Percentiles rank a stretch among this genome's conserved stretches.
phyloP scores from a whole-genome alignment of 1,284 basidiomycete genomes.

The Ustilago trichophora region DNA sequence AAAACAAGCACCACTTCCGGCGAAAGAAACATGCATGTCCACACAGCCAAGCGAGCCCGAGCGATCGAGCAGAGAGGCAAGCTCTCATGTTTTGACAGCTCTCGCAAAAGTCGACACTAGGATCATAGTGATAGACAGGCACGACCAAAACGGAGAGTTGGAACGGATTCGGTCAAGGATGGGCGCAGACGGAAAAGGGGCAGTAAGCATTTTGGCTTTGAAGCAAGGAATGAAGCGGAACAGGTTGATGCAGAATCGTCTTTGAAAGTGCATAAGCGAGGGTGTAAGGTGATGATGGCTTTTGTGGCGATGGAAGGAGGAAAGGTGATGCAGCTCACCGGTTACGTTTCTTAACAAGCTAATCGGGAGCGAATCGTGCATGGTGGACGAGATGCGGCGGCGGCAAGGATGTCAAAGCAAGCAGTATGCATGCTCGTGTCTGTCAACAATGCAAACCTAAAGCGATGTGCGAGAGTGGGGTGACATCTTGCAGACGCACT shows the following conservation, averaged over 20 bases:
- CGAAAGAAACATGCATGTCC: conserved; percentile 3
- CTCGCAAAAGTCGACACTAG: conserved; percentile 1
- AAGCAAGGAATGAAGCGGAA: conserved; percentile 12
- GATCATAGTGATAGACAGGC: conserved; percentile 3
- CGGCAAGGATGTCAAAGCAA: conserved; percentile 2
- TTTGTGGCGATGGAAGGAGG: not conserved
- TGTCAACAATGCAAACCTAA: conserved; percentile 1
- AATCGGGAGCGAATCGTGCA: conserved; percentile 13
- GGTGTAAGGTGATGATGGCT: not conserved
- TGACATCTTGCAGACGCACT: not conserved
- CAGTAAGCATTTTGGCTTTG: conserved; percentile 5
- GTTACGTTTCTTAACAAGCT: not conserved
- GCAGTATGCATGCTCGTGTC: no score
- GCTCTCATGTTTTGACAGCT: conserved; percentile 9
- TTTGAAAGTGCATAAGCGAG: conserved; percentile 24
- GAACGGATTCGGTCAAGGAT: no score
- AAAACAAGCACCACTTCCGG: conserved; percentile 20
- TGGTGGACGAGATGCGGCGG: no score
- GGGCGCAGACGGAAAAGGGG: no score
- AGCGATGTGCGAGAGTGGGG: conserved; percentile 8
- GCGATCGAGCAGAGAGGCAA: no score
- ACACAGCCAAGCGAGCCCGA: not conserved
- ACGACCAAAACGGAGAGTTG: no score
- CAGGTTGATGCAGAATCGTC: conserved; percentile 20
- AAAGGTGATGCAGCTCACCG: conserved; percentile 28